phyloP scores from a whole-genome alignment of 352 stramenopile species.

The Phytophthora tentaculata region DNA sequence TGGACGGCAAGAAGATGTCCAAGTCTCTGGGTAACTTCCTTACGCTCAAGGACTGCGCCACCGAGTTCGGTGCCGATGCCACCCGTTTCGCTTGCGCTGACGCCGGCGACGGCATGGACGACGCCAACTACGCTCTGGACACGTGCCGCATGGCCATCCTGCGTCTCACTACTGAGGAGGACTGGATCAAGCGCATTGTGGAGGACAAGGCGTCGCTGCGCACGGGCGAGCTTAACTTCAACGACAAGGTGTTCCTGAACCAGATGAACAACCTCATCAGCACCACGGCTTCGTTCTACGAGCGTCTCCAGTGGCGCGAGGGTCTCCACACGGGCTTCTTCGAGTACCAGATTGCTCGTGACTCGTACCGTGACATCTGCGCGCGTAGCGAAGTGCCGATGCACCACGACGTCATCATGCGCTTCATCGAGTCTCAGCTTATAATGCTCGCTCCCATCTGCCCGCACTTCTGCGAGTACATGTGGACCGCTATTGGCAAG shows the following conservation, averaged over 20 bases:
- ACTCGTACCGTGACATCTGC: conserved; percentile 98
- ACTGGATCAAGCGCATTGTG: conserved; percentile 95
- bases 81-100: conserved; percentile 98
- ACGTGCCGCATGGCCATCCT: conserved; percentile 98
- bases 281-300: conserved; percentile 88
- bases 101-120: conserved; percentile 97
- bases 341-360: conserved; percentile 97
- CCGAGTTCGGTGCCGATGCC: conserved; percentile 96
- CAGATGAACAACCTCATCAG: conserved; percentile 97
- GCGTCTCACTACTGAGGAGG: conserved; percentile 96
- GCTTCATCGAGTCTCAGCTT: conserved; percentile 94
- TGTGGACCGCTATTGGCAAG: conserved; percentile 94
- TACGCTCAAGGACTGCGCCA: conserved; percentile 97
- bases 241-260: conserved; percentile 96
- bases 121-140: conserved; percentile 99
- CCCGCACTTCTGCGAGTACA: conserved; percentile 95
- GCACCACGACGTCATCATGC: conserved; percentile 92
- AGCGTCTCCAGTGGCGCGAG: conserved; percentile 95
- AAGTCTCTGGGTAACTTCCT: conserved; percentile 99
- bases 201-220: conserved; percentile 90
- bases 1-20: conserved; percentile 99
- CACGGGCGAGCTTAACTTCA: conserved; percentile 87
- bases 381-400: conserved; percentile 81
- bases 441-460: conserved; percentile 97
- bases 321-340: conserved; percentile 98